Conservation (phyloP, 129 eudicot genomes). For the Oenanthe sinensis region DNA sequence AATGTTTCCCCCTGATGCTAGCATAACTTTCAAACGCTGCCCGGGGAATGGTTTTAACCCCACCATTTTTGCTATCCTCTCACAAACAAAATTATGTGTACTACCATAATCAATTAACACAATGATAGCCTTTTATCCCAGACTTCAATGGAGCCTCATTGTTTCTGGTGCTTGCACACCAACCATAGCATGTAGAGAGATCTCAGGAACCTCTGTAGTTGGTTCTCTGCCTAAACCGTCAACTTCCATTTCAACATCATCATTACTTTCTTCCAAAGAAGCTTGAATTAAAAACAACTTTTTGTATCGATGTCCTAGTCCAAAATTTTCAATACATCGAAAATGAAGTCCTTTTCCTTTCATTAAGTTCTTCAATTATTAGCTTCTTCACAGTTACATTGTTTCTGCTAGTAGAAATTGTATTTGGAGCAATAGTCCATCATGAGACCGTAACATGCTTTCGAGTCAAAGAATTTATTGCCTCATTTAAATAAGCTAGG, state of each 20-base stretch:
- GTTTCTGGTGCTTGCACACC: not conserved
- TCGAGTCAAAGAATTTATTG: not conserved
- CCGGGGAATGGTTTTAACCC: not conserved
- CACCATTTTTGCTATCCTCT: not conserved
- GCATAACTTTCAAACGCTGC: not conserved
- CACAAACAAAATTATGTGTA: not conserved
- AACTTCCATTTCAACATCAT: not conserved
- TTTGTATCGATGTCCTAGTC: not conserved
- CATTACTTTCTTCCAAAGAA: not conserved
- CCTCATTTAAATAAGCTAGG: not conserved
- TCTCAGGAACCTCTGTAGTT: not conserved
- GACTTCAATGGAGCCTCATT: not conserved
- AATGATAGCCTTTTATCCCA: not conserved
- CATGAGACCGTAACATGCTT: not conserved
- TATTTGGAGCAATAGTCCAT: not conserved
- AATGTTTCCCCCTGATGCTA: not conserved
- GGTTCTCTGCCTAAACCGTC: not conserved
- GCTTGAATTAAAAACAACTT: conserved; percentile 3
- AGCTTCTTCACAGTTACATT: not conserved
- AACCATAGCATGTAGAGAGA: not conserved
- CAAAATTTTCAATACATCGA: not conserved
- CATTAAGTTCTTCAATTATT: not conserved
- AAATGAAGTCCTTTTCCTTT: not conserved
- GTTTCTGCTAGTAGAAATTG: not conserved
- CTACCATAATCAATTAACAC: not conserved